Evolutionary conservation across 1,284 basidiomycete genomes (phyloP), one percentile per base, ranked within the genome.

Genomic region (Ceratobasidium sp.): DNA sequence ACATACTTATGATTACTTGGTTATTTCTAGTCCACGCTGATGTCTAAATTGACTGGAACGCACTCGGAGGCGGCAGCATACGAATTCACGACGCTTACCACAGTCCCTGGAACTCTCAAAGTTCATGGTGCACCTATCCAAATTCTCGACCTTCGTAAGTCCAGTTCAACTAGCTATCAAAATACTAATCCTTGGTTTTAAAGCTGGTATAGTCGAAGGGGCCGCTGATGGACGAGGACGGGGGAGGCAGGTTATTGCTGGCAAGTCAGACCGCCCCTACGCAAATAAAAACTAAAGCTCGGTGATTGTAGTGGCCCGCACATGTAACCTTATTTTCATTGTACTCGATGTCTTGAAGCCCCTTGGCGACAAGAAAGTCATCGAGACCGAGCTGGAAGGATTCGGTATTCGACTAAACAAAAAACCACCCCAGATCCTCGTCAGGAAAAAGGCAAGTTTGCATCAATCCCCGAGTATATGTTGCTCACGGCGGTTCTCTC

Each of bases 241-340:
- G 88, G 98, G 98, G 89, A 91, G 95, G 81, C 98, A 99, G 89
- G 97, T 90, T 77, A 90, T 90, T 76, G 78, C 78, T 11, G 78
- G 78, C 71, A 34, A 43, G 76, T 51, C n/a, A 6, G n/a, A 17
- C 22, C 25, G 13, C n/a, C 15, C 46, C n/a, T 65, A 65, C 46
- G 62, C 62, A 22, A 46, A 34, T 40, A 9, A 1, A 17, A 1
- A 40, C 43, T 29, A 65, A 65, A 19, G 17, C 13, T 11, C 6
- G 17, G 17, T 32, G 19, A 57, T n/a, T 51, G 7, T 84, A 94
- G 97, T 99, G 79, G 96, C 97, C 25, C 91, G 97, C 79, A 99
- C 98, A 62, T 99, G 98, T 84, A 97, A 99, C 84, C 91, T 99
- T 65, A 99, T 99, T 80, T 99, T 99, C 84, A 99, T 99, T 83